Evolutionary conservation across 257 asterid species (phyloP), one percentile per base, ranked within the genome.

Genomic region (Ajuga chamaepitys): DNA sequence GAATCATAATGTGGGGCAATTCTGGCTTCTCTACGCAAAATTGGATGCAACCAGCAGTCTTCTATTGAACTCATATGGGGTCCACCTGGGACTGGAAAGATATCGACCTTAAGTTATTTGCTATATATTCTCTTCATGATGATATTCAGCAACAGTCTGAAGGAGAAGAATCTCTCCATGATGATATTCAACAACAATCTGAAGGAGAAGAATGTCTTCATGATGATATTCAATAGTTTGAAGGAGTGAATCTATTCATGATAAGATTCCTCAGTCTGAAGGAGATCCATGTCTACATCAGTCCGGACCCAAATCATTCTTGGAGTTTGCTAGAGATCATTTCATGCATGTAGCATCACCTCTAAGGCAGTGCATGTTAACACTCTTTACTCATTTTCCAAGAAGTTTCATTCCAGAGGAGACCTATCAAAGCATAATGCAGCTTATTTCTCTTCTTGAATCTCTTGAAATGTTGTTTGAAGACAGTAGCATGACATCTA

Each of bases 81-180:
- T 5, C 88, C 95, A 14, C 91, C 91, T 0, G 88, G 95, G 44
- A 84, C 90, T 0, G 95, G 90, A 44, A 86, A 86, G 71, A 86
- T 86, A 0, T 74, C 67, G 25, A 81, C 86, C 0, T 9, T 78
- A 3, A 78, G 86, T 59, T 38, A 41, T 12, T 21, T 86, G 73
- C 62, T 86, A 10, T 58, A 71, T 83, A 56, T 82, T 30, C 7
- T 30, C 37, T 30, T 1, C 37, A 8, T 30, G 37, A 30, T 30
- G 37, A 30, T 4, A 30, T 5, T 4, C 4, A 30, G n/a, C n/a
- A n/a, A 30, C 37, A 30, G 7, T 4, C 37, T 30, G 37, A 30
- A 30, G 37, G 37, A 30, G 37, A 30, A 30, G 37, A 30, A 30
- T 1, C 1, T 30, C 1, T 30, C 7, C 37, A 30, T 30, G n/a